Evolutionary conservation across 108 stramenopile genomes (phyloP).

Genomic region (Cyclotella kingstonii): DNA sequence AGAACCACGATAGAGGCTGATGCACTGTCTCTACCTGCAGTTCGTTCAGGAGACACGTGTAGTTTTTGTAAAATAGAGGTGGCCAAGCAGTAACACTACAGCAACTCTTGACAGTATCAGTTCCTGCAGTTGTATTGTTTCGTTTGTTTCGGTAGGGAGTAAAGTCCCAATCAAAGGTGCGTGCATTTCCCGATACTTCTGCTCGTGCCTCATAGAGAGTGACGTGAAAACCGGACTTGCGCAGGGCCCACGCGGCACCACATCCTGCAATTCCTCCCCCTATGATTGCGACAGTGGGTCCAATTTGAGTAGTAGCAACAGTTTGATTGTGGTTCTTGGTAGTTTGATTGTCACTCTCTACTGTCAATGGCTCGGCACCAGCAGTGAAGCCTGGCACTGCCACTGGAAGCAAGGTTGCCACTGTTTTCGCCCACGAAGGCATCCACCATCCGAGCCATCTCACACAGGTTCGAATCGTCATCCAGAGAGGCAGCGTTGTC

Average conservation of each 20-base stretch:
- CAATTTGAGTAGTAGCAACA: too few relatives aligned
- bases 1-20: constrained; percentile 53
- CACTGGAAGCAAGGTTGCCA: constrained; percentile 43
- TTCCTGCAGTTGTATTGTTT: constrained; percentile 15
- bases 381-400: constrained; percentile 44
- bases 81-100: constrained; percentile 60
- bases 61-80: constrained; percentile 58
- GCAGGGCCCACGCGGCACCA: constrained; percentile 56
- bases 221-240: constrained; percentile 46
- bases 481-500: constrained; percentile 46
- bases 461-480: constrained; percentile 41
- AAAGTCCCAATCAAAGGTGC: constrained; percentile 59
- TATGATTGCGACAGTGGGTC: constrained; percentile 52
- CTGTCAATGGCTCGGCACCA: constrained; percentile 44
- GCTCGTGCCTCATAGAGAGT: constrained; percentile 50
- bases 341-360: background rate
- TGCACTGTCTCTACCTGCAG: constrained; percentile 46
- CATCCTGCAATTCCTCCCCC: constrained; percentile 65
- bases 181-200: constrained; percentile 55
- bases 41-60: constrained; percentile 48
- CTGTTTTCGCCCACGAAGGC: constrained; percentile 20
- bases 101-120: constrained; percentile 49
- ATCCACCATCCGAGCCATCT: constrained; percentile 33
- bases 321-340: too few relatives aligned
- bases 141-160: constrained; percentile 20